A percentile compares a stretch with the other conserved stretches of the same genome.
Evolutionary conservation across 75 land plant species (phyloP).

Genomic region (Larix kaempferi): DNA sequence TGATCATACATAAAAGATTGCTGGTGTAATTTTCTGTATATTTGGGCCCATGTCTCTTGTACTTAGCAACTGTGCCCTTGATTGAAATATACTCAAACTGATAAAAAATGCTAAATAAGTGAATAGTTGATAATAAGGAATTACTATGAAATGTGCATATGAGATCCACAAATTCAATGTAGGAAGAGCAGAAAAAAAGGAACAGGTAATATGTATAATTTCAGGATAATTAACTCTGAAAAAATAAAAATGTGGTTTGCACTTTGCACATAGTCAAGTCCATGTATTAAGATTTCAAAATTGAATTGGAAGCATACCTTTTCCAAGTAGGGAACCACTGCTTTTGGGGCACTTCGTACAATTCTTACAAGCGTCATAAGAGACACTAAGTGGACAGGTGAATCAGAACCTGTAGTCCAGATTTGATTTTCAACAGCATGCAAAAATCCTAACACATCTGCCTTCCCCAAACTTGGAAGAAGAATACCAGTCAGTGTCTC

Average conservation of each 20-base stretch:
- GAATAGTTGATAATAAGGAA: not conserved
- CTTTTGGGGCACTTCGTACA: conserved; percentile 66
- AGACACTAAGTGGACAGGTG: conserved; percentile 70
- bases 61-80: not conserved
- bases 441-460: conserved; percentile 65
- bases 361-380: conserved; percentile 74
- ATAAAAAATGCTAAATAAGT: not conserved
- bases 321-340: conserved; percentile 47
- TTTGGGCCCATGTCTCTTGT: too few species aligned
- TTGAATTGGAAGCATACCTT: conserved; percentile 47
- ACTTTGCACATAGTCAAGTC: not conserved
- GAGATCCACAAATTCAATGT: not conserved
- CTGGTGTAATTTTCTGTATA: too few species aligned
- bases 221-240: not conserved
- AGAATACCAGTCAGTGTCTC: conserved; percentile 70
- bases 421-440: conserved; percentile 61
- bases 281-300: not conserved
- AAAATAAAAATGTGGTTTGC: not conserved
- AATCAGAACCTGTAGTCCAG: conserved; percentile 67
- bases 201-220: not conserved
- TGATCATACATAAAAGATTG: too few species aligned
- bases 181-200: not conserved
- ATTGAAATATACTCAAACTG: not conserved
- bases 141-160: not conserved
- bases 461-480: conserved; percentile 80